Conservation (phyloP, 495 filamentous ascomycete genomes). For the Aspergillus hancockii region DNA sequence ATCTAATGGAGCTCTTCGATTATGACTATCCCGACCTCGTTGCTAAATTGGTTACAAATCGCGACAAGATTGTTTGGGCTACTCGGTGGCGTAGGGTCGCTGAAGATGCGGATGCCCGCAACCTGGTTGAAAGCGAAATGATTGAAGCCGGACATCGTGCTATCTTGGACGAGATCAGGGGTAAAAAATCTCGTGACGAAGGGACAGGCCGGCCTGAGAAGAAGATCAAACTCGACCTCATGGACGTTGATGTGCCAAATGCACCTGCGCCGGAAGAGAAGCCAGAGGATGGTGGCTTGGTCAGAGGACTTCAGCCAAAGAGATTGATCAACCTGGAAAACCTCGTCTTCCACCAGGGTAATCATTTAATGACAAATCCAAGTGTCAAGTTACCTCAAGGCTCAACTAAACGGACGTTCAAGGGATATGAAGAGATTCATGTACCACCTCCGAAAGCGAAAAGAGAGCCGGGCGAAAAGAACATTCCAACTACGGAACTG, state of each 20-base stretch:
- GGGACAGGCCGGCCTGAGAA: constrained; percentile 59
- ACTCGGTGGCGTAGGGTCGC: constrained; percentile 82
- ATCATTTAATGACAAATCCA: constrained; percentile 97
- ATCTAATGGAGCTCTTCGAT: constrained; percentile 96
- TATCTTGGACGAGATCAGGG: constrained; percentile 82
- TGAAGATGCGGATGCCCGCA: constrained; percentile 75
- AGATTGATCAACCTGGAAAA: constrained; percentile 92
- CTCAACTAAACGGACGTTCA: constrained; percentile 90
- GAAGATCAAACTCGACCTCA: constrained; percentile 80
- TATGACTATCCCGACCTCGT: constrained; percentile 96
- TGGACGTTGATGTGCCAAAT: constrained; percentile 85
- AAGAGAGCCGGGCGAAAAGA: constrained; percentile 73
- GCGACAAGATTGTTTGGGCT: constrained; percentile 91
- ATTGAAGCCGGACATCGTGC: constrained; percentile 79
- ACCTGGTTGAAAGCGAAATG: constrained; percentile 85
- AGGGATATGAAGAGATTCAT: constrained; percentile 98
- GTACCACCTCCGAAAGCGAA: constrained; percentile 88
- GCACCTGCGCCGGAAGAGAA: constrained; percentile 52
- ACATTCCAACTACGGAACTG: constrained; percentile 79
- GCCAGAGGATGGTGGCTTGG: constrained; percentile 63
- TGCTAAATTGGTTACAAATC: constrained; percentile 86
- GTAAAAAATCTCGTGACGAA: constrained; percentile 60
- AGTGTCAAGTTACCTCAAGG: constrained; percentile 95
- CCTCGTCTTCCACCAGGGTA: constrained; percentile 94
- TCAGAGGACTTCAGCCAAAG: constrained; percentile 84